phyloP scores from a whole-genome alignment of 129 eudicot species.

The Escallonia rubra region DNA sequence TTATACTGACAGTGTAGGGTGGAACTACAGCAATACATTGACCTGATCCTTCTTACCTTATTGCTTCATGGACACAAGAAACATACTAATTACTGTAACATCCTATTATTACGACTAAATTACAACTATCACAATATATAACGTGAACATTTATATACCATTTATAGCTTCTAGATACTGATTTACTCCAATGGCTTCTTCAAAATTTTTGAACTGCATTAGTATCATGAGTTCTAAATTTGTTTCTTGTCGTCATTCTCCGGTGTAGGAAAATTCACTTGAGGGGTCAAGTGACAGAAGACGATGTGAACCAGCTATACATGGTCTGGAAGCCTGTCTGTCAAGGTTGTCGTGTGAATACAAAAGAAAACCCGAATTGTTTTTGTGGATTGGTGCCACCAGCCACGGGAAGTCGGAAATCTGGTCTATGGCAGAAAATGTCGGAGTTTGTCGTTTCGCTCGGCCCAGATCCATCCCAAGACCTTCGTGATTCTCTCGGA shows the following conservation, averaged over 20 bases:
- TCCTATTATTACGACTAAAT: too few relatives aligned
- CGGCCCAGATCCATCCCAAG: conserved; percentile 81
- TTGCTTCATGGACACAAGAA: too few relatives aligned
- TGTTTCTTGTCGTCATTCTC: not conserved
- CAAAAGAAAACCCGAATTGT: conserved; percentile 96
- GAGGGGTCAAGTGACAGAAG: conserved; percentile 57
- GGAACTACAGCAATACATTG: too few relatives aligned
- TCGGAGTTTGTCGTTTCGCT: conserved; percentile 60
- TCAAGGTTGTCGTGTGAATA: conserved; percentile 86
- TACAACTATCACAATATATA: too few relatives aligned
- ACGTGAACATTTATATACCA: too few relatives aligned
- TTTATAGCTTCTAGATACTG: too few relatives aligned
- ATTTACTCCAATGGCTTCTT: too few relatives aligned
- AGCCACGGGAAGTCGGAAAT: conserved; percentile 77
- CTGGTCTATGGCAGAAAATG: conserved; percentile 94
- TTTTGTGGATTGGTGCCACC: conserved; percentile 93
- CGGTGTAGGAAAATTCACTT: conserved; percentile 65
- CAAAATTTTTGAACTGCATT: too few relatives aligned
- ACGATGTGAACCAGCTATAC: conserved; percentile 71
- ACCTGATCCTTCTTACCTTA: too few relatives aligned
- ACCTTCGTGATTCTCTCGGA: conserved; percentile 52
- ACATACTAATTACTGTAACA: too few relatives aligned
- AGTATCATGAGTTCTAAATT: not conserved
- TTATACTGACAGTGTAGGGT: too few relatives aligned
- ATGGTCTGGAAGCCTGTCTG: conserved; percentile 75